Evolutionary conservation across 139 green algal species (phyloP), one percentile per base, ranked within the genome.

Genomic region (Chlamydomonas incerta): DNA sequence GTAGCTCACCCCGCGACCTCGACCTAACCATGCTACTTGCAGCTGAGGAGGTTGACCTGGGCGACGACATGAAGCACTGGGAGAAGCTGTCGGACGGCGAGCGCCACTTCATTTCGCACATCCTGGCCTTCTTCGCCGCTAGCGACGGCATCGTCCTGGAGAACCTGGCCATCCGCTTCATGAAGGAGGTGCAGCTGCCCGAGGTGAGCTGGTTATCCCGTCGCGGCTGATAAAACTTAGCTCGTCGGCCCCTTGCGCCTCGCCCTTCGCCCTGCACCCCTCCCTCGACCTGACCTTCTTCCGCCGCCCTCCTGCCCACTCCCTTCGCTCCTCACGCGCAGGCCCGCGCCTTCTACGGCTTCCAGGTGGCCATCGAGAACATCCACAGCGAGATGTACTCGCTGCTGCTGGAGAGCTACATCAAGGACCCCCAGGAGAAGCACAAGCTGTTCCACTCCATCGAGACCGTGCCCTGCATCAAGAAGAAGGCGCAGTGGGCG

Each of bases 361-460:
- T 99, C 91, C 97, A 99, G 88, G 98, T 99, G 37, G 96, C 97
- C 33, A 99, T 99, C 72, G 97, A 99, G 92, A 99, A 99, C 90
- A 98, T 99, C 63, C 97, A 99, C 91, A 92, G 90, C 91, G 97
- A 99, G 93, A 99, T 99, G 97, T 99, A 99, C 95, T 95, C 90
- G 86, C 91, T 99, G 70, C 91, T 99, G 72, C 88, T 99, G 63
- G 97, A 99, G 82, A 93, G 92, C 3, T 99, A 99, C 93, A 98
- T 99, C 88, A 97, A 97, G 85, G 97, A 99, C 87, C 62, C 80
- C 24, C 37, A 55, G 60, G 74, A 88, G 68, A 95, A 95, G 81
- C 65, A 93, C 67, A 80, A 87, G 29, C 92, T 99, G 35, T 99
- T 99, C 87, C 89, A 95, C 58, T 97, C 97, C 41, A 97, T 99